A percentile compares a stretch with the other conserved stretches of the same genome.
Evolutionary conservation across 352 stramenopile genomes (phyloP).

Genomic region (Globisporangium spinosum): DNA sequence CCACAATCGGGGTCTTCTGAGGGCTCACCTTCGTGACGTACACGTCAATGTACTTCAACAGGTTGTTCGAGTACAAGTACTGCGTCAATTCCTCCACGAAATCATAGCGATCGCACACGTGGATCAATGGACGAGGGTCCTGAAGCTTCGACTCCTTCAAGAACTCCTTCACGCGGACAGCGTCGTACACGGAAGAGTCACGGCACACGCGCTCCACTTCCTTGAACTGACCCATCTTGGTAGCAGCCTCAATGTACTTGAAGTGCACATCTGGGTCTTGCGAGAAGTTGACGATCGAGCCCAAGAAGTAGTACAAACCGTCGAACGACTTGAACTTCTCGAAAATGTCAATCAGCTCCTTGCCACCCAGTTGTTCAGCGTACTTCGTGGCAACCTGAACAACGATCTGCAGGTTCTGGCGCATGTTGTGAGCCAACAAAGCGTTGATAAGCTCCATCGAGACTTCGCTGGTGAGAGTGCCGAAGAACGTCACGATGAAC

Average conservation of each 20-base stretch:
- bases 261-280: conserved; percentile 98
- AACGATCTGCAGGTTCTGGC: conserved; percentile 98
- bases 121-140: conserved; percentile 98
- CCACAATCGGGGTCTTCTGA: conserved; percentile 97
- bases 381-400: conserved; percentile 97
- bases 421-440: conserved; percentile 96
- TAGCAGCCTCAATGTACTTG: conserved; percentile 99
- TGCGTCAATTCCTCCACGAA: conserved; percentile 99
- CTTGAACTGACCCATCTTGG: conserved; percentile 99
- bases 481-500: conserved; percentile 99
- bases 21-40: conserved; percentile 97
- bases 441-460: conserved; percentile 98
- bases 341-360: conserved; percentile 98
- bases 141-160: conserved; percentile 99
- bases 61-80: conserved; percentile 99
- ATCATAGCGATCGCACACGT: conserved; percentile 99
- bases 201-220: conserved; percentile 99
- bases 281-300: conserved; percentile 97
- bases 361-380: conserved; percentile 89
- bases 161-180: conserved; percentile 99
- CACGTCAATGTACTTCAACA: conserved; percentile 99
- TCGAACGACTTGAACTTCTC: conserved; percentile 99
- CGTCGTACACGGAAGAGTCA: conserved; percentile 99
- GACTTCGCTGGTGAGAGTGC: conserved; percentile 95
- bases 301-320: conserved; percentile 98